Conservation (phyloP, 176 grass and related monocot genomes). For the Rhynchospora tenuis region DNA sequence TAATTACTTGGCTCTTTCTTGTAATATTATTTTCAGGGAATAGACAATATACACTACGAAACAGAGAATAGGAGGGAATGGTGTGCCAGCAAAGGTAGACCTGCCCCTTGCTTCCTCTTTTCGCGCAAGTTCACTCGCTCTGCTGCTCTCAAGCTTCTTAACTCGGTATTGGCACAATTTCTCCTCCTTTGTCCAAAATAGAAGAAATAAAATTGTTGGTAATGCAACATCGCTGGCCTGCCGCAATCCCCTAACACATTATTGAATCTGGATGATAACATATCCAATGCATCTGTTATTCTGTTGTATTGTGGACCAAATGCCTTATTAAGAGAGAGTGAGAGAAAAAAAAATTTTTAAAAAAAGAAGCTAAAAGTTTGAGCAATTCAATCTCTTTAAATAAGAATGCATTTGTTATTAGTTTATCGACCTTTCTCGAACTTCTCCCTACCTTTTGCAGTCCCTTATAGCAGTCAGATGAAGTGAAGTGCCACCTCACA, state of each 20-base stretch:
- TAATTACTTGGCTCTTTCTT: slow-evolving; percentile 22
- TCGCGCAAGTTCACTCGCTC: slow-evolving; percentile 85
- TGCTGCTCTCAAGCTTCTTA: slow-evolving; percentile 79
- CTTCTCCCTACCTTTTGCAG: background rate
- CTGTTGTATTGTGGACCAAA: background rate
- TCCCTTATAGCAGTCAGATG: slow-evolving; percentile 8
- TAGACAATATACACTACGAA: slow-evolving; percentile 92
- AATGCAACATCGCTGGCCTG: no score
- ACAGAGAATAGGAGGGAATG: slow-evolving; percentile 92
- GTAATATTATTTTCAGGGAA: slow-evolving; percentile 43
- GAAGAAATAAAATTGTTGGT: no score
- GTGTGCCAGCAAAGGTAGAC: slow-evolving; percentile 72
- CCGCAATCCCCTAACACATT: no score
- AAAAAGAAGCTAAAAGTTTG: no score
- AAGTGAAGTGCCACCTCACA: background rate
- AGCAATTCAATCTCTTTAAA: background rate
- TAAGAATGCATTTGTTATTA: background rate
- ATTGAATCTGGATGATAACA: no score
- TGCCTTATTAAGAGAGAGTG: background rate
- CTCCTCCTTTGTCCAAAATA: background rate
- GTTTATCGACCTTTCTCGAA: background rate
- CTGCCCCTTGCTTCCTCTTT: slow-evolving; percentile 93
- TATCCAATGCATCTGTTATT: no score
- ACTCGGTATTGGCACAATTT: slow-evolving; percentile 27
- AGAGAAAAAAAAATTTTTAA: background rate